phyloP scores from a whole-genome alignment of 352 stramenopile species.

The Phytophthora citrophthora region DNA sequence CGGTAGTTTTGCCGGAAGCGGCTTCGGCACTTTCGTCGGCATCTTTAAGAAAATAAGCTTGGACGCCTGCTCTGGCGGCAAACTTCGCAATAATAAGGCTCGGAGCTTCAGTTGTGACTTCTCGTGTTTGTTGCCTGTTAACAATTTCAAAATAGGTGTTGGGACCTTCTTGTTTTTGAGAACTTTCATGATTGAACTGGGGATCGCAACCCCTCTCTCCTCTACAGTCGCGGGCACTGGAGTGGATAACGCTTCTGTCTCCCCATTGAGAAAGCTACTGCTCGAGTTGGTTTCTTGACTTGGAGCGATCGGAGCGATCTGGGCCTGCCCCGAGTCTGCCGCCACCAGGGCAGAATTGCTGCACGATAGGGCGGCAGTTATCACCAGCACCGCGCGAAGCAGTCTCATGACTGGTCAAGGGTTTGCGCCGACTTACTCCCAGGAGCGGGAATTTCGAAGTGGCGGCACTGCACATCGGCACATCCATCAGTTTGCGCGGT shows the following conservation, averaged over 20 bases:
- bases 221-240: neutral
- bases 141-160: neutral
- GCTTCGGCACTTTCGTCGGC: slow-evolving; percentile 6
- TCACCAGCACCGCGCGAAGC: neutral
- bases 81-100: slow-evolving; percentile 5
- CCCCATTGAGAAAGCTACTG: neutral
- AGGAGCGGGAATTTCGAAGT: slow-evolving; percentile 5
- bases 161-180: slow-evolving; percentile 12
- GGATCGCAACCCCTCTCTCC: slow-evolving; percentile 6
- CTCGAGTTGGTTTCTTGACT: neutral
- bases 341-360: neutral
- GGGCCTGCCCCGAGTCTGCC: neutral
- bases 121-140: slow-evolving; percentile 5
- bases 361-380: neutral
- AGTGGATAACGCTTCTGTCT: neutral
- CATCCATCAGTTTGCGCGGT: too few relatives aligned
- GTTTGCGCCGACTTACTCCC: slow-evolving; percentile 1
- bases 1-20: slow-evolving; percentile 4
- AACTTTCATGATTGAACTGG: neutral
- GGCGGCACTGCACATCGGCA: neutral
- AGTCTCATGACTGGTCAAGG: slow-evolving; percentile 8
- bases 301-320: neutral
- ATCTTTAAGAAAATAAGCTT: slow-evolving; percentile 16
- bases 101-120: slow-evolving; percentile 10
- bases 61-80: slow-evolving; percentile 3